These are phyloP conservation scores for Violaceomyces palustris DNA, from an alignment of 1,284 basidiomycete genomes.

Conservation along the genomic window DNA sequence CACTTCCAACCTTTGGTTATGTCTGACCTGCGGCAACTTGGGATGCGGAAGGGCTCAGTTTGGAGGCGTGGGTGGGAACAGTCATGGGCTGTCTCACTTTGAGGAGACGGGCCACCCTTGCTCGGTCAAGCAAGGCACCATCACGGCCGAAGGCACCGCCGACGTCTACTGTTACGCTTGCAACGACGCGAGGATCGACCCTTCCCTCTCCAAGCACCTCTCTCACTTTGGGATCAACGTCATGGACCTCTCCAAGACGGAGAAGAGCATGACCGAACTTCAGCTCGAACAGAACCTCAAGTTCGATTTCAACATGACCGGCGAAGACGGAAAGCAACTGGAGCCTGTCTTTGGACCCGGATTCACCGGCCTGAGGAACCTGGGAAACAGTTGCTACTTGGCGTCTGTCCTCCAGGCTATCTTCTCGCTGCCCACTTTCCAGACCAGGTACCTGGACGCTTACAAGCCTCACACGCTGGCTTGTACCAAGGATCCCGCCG, in stretches of 20 bases:
- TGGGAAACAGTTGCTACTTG: conserved; percentile 98
- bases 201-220: conserved; percentile 71
- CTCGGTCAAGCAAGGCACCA: conserved; percentile 91
- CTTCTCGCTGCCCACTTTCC: conserved; percentile 76
- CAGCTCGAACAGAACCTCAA: conserved; percentile 95
- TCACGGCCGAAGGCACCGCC: conserved; percentile 87
- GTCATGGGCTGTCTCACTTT: conserved; percentile 82
- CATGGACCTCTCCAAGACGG: conserved; percentile 77
- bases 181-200: conserved; percentile 79
- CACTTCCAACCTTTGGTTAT: conserved; percentile 80
- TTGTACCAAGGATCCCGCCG: conserved; percentile 70
- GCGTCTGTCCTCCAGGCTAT: conserved; percentile 84
- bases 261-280: conserved; percentile 94
- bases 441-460: conserved; percentile 65
- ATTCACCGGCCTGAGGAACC: conserved; percentile 81
- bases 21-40: conserved; percentile 81
- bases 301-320: conserved; percentile 89
- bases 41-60: conserved; percentile 85
- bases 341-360: conserved; percentile 84
- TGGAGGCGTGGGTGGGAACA: conserved; percentile 80
- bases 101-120: conserved; percentile 71
- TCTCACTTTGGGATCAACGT: conserved; percentile 82
- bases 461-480: conserved; percentile 62
- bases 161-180: conserved; percentile 94
- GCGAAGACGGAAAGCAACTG: conserved; percentile 81